Evolutionary conservation across 495 filamentous ascomycete genomes (phyloP).

Genomic region (Sordaria brevicollis): DNA sequence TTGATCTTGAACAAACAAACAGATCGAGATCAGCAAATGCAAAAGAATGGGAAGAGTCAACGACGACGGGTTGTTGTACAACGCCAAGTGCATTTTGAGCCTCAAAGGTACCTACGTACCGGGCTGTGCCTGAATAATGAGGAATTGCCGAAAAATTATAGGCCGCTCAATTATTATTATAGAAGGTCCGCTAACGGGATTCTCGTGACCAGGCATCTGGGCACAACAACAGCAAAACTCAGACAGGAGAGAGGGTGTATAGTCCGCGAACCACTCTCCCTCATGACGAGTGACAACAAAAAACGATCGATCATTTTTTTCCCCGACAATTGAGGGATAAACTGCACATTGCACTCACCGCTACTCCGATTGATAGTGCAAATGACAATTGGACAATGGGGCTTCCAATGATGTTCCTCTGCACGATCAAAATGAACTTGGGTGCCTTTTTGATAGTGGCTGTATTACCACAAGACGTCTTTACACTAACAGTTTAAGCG

Average conservation of each 20-base stretch:
- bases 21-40: neutral
- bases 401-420: neutral
- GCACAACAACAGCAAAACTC: neutral
- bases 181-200: neutral
- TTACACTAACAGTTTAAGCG: neutral
- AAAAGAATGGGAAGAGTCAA: neutral
- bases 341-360: neutral
- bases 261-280: neutral
- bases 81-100: neutral
- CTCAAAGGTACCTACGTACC: neutral
- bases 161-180: neutral
- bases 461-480: neutral
- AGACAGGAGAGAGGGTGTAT: neutral
- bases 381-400: neutral
- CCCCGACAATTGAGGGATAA: neutral
- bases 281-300: neutral
- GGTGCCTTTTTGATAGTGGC: neutral
- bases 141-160: neutral
- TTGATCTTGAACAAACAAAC: too few relatives aligned
- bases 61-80: neutral
- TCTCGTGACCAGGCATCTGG: neutral
- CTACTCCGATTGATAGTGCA: neutral
- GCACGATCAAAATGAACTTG: neutral
- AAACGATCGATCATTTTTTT: neutral
- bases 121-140: neutral